Conservation (phyloP, 441 rosid genomes). For the Rhodomyrtus psidioides region DNA sequence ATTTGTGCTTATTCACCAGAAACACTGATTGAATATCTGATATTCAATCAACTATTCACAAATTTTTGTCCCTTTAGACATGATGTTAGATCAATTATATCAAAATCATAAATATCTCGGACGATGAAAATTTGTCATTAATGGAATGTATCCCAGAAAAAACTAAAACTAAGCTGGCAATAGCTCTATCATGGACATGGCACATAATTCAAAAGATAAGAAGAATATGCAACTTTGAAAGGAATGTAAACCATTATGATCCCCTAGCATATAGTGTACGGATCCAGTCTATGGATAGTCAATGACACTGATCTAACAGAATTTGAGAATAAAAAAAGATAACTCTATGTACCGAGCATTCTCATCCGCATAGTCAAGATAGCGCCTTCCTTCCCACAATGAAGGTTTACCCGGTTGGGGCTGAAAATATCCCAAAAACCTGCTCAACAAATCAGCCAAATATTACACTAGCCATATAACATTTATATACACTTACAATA, state of each 20-base stretch:
- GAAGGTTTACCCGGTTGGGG: neutral
- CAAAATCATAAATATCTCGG: neutral
- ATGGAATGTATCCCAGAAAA: neutral
- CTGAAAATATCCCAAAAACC: slow-evolving; percentile 7
- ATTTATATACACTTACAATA: neutral
- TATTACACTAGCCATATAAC: neutral
- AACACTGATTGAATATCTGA: neutral
- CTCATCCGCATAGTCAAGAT: slow-evolving; percentile 3
- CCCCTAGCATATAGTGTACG: neutral
- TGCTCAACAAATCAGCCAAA: slow-evolving; percentile 12
- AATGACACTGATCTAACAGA: neutral
- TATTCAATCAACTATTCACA: neutral
- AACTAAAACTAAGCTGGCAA: neutral
- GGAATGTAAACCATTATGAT: neutral
- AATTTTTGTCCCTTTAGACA: neutral
- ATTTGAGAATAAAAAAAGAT: neutral
- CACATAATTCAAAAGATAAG: neutral
- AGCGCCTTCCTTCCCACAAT: slow-evolving; percentile 25
- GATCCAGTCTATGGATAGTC: neutral
- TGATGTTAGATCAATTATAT: neutral
- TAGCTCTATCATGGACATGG: neutral
- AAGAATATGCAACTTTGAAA: neutral
- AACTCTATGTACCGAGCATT: neutral
- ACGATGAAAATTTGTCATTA: neutral
- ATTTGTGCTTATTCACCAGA: neutral